These are phyloP conservation scores for Umbelopsis sp. DNA, from an alignment of 371 early-diverging fungal genomes.

Conservation along the genomic window DNA sequence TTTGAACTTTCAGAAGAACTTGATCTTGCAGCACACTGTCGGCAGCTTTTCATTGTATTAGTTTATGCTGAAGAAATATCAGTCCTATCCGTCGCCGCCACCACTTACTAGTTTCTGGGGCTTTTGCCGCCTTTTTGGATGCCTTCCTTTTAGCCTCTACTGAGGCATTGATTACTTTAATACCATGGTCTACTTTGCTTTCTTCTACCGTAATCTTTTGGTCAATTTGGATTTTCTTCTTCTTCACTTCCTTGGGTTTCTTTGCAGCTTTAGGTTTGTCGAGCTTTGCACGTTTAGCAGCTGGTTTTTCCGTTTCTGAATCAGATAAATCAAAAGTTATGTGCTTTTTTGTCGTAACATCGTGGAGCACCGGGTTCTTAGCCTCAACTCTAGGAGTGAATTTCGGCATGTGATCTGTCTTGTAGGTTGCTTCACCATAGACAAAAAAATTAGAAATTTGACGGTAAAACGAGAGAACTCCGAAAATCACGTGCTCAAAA, in stretches of 20 bases:
- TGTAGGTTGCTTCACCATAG: neutral
- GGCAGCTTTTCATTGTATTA: neutral
- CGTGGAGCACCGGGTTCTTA: slow-evolving; percentile 29
- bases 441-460: neutral
- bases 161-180: neutral
- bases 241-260: slow-evolving; percentile 21
- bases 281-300: slow-evolving; percentile 10
- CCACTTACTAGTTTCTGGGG: neutral
- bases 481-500: slow-evolving; percentile 5
- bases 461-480: neutral
- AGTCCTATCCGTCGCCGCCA: neutral
- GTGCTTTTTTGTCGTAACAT: slow-evolving; percentile 38
- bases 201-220: slow-evolving; percentile 27
- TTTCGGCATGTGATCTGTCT: slow-evolving; percentile 26
- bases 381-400: slow-evolving; percentile 38
- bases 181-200: neutral
- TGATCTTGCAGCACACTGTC: neutral
- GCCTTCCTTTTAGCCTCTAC: neutral
- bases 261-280: neutral
- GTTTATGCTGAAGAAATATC: neutral
- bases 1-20: slow-evolving; percentile 18
- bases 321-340: slow-evolving; percentile 38
- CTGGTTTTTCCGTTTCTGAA: slow-evolving; percentile 5
- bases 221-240: slow-evolving; percentile 15
- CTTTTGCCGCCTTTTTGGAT: neutral